Evolutionary conservation across 2,329 filamentous ascomycete genomes (phyloP), one percentile per base, ranked within the genome.

Genomic region (Diaporthe aspalathi): DNA sequence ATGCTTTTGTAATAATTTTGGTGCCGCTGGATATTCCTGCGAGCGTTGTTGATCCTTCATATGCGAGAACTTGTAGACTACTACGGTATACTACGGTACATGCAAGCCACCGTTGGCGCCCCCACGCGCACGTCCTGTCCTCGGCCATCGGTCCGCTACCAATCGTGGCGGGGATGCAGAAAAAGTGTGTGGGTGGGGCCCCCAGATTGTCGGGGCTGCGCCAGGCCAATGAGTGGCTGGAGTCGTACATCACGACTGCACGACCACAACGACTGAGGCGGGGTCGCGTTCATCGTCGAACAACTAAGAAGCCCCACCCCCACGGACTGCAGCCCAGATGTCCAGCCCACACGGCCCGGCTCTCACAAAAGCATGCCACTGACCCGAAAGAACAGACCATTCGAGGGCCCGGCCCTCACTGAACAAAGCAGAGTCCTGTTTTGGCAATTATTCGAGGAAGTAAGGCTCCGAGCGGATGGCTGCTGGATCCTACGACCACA

Each of bases 191-290:
- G 27, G n/a, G 60, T 35, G 60, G 60, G 40, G 11, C 60, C 43
- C 43, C 60, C 60, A 63, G 60, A 24, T 63, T 38, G 60, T 49
- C 60, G 60, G 60, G 60, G 60, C 60, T n/a, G n/a, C n/a, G 22
- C 1, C 2, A 22, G 40, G 20, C 60, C 43, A 63, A 49, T 63
- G 43, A 49, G 60, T 63, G 40, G 24, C n/a, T 24, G 22, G 24
- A 2, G 17, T 22, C 24, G 16, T 32, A 32, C 5, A 5, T 5
- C 5, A 5, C 32, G 5, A 32, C 32, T 5, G 5, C 32, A 32
- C 32, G 8, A 52, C 11, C 24, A 14, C 24, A 27, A 7, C 11
- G 22, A n/a, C 40, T 47, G 7, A 62, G 40, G 57, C 57, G 57
- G 57, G 57, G 57, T 62, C 17, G 27, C 40, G 32, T 29, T 20